Base-by-base conservation (phyloP, 768 basidiomycete genomes). In the Leucocoprinus birnbaumii region DNA sequence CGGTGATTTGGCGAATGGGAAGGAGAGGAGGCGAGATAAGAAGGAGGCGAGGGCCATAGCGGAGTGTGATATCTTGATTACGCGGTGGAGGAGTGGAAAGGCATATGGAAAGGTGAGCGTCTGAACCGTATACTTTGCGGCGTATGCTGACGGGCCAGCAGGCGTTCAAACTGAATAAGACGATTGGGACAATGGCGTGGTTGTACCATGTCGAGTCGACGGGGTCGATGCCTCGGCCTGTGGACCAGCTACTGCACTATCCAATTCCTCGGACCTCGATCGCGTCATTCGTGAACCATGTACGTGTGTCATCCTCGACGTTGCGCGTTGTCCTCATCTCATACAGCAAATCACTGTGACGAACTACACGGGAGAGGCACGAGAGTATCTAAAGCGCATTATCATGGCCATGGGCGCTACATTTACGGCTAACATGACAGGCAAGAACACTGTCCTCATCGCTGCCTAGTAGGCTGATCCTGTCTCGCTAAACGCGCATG, bases 361-460 rank as follows among this genome's bases (percentile, higher is more conserved):
- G 0, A 95, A 95, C 64, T 96, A 94, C 65, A 89, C 90, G 0
- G 94, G 94, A 2, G 84, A 86, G 35, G 80, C 89, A 5, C 79
- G 94, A 2, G 94, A 96, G 50, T 95, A 95, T 63, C 77, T 98
- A 48, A 93, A 93, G 72, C 85, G 83, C 58, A 73, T 98, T 14
- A 89, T 98, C 48, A 71, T 71, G 4, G 70, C 81, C 3, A 83
- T 91, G 79, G 94, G 93, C 1, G 93, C 82, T 1, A 76, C 70
- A 24, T 95, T 93, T 62, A 92, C 91, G 2, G 84, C 93, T 0
- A 89, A 82, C 46, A 89, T 98, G 87, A 80, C 83, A 0, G 80
- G 79, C 9, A 71, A 73, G 19, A 96, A 92, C 62, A 92, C 88
- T 3, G 84, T 85, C 38, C 82, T 97, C 34, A 80, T 98, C 24